Base-by-base conservation (phyloP, 192 early-diverging fungal species). In the Backusella tarrabulga region DNA sequence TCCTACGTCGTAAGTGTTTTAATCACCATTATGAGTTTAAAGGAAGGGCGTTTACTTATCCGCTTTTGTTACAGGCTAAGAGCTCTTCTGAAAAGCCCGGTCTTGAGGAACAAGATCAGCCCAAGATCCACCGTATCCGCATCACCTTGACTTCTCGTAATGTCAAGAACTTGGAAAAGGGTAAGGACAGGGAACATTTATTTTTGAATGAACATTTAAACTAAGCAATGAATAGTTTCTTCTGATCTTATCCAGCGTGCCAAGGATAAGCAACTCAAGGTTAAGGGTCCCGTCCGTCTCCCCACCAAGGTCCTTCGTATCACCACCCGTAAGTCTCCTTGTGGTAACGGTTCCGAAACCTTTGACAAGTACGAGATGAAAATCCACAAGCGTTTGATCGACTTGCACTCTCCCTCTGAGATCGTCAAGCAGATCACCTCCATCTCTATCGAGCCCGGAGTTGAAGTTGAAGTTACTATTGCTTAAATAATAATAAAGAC, bases 301-400 rank as follows among this genome's bases (percentile, higher is more conserved):
- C 98, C 98, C 82, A 99, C 97, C 92, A 99, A 99, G 94, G 88
- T 93, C 77, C 92, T 99, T 83, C 85, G 89, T 75, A 98, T 99
- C 91, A 97, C 97, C 89, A 99, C 98, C 91, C 92, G 98, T 80
- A 99, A 98, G 92, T 94, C 98, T 70, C 98, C 98, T 87, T 95
- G 94, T 89, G 98, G 98, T 95, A 94, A 99, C 87, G 98, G 98
- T 94, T 96, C 96, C 90, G 97, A 99, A 93, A 98, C 97, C 90
- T 99, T 96, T 95, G 98, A 99, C 88, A 90, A 95, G 81, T 99
- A 89, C 83, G 95, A 97, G 90, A 97, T 99, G 96, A 90, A 92
- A 85, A 97, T 99, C 90, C 98, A 99, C 95, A 99, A 99, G 94
- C 96, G 98, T 86, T 88, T 99, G 77, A 97, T 99, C 76, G 98